Percentiles rank a stretch among this genome's conserved stretches.
These are phyloP conservation scores for Leccinum aurantiacum DNA, from an alignment of 768 basidiomycete genomes.

Conservation along the genomic window DNA sequence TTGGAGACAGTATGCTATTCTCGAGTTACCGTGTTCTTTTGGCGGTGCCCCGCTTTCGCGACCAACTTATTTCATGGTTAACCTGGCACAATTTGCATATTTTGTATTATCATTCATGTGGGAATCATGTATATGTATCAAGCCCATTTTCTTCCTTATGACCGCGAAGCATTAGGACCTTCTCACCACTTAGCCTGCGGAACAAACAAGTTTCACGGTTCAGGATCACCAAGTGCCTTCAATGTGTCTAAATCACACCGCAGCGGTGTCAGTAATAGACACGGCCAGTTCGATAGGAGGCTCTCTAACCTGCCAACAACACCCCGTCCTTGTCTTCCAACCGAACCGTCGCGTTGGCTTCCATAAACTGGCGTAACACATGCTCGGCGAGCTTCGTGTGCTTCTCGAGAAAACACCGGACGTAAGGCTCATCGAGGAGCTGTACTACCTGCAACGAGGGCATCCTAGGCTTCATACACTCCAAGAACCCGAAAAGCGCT, in stretches of 20 bases:
- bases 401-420: constrained; percentile 18
- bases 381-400: constrained; percentile 15
- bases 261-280: background rate
- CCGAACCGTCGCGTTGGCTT: constrained; percentile 8
- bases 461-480: constrained; percentile 3
- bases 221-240: background rate
- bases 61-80: constrained; percentile 22
- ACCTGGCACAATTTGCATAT: constrained; percentile 25
- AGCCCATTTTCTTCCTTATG: constrained; percentile 2
- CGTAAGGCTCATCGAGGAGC: constrained; percentile 16
- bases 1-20: constrained; percentile 2
- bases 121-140: constrained; percentile 23
- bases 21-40: constrained; percentile 3
- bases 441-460: constrained; percentile 26
- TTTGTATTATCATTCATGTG: constrained; percentile 31
- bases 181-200: too few species aligned
- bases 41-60: constrained; percentile 15
- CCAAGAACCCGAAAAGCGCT: constrained; percentile 15
- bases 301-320: constrained; percentile 22
- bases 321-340: constrained; percentile 25
- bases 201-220: background rate
- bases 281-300: background rate
- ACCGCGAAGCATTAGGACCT: background rate
- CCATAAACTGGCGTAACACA: constrained; percentile 12
- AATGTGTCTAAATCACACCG: constrained; percentile 16